Percentiles rank a stretch among this genome's conserved stretches.
These are phyloP conservation scores for Sporisorium graminicola DNA, from an alignment of 1,284 basidiomycete genomes.

Conservation along the genomic window DNA sequence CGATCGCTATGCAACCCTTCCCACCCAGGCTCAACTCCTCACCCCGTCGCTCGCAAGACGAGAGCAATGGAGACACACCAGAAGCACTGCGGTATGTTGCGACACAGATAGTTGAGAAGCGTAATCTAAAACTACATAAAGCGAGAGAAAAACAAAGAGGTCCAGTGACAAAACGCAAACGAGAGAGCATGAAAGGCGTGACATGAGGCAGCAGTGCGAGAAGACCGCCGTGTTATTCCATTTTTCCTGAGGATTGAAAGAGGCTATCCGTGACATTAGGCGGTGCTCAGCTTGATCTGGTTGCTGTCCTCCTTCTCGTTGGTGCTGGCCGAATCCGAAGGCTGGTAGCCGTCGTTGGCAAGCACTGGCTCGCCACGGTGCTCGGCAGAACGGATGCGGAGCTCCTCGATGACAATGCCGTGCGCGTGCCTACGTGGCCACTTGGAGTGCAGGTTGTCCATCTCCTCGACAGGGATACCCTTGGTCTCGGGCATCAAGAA, in stretches of 20 bases:
- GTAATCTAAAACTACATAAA: slow-evolving; percentile 14
- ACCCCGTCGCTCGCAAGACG: too few species aligned
- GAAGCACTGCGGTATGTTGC: background rate
- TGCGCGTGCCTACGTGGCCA: slow-evolving; percentile 32
- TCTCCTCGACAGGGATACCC: slow-evolving; percentile 80
- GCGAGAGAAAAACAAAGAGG: background rate
- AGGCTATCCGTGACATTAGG: slow-evolving; percentile 2
- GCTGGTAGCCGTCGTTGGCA: slow-evolving; percentile 4
- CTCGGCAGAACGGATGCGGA: slow-evolving; percentile 22
- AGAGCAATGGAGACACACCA: background rate
- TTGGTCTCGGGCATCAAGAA: slow-evolving; percentile 81
- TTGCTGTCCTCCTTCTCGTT: slow-evolving; percentile 25
- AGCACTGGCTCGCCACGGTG: slow-evolving; percentile 20
- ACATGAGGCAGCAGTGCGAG: background rate
- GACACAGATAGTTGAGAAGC: background rate
- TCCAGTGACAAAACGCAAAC: background rate
- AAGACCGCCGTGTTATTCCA: too few species aligned
- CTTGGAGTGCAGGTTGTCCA: slow-evolving; percentile 66
- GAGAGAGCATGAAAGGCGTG: background rate
- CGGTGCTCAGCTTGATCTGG: slow-evolving; percentile 34
- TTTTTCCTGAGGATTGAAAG: too few species aligned
- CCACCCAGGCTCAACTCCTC: too few species aligned
- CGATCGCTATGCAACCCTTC: too few species aligned
- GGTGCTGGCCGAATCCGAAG: slow-evolving; percentile 7
- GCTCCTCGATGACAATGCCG: slow-evolving; percentile 28